phyloP scores from a whole-genome alignment of 768 basidiomycete genomes.

The Termitomyces sp. region DNA sequence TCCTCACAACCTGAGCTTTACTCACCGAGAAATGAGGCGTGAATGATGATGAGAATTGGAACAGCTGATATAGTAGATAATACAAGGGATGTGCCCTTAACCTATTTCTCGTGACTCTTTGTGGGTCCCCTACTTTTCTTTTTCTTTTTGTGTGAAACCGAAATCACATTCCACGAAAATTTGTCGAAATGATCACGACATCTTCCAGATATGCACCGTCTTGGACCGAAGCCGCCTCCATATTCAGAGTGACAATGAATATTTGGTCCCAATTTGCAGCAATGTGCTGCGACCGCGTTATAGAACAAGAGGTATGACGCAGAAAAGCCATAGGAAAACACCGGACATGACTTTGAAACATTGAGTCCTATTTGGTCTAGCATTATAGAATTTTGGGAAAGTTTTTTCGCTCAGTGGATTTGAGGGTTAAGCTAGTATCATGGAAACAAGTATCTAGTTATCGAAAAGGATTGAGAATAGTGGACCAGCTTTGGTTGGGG shows the following conservation, averaged over 20 bases:
- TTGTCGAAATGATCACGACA: no score
- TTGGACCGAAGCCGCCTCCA: neutral
- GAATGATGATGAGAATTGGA: neutral
- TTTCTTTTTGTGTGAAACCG: neutral
- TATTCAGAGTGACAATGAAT: neutral
- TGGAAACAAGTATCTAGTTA: neutral
- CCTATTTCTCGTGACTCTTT: neutral
- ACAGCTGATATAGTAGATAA: neutral
- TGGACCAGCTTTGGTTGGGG: no score
- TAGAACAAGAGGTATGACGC: neutral
- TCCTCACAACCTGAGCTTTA: neutral
- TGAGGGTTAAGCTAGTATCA: neutral
- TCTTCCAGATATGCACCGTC: neutral
- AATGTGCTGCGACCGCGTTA: neutral
- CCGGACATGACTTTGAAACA: neutral
- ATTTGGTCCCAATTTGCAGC: neutral
- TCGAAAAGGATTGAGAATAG: neutral
- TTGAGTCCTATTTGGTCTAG: neutral
- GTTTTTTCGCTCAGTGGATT: neutral
- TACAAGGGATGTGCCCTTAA: neutral
- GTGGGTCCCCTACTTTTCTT: neutral
- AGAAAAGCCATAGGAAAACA: neutral
- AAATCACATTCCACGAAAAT: neutral
- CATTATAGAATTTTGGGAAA: neutral
- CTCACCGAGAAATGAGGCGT: neutral